Evolutionary conservation across 148 eudicot species (phyloP), one percentile per base, ranked within the genome.

Genomic region (Arctostaphylos glauca): DNA sequence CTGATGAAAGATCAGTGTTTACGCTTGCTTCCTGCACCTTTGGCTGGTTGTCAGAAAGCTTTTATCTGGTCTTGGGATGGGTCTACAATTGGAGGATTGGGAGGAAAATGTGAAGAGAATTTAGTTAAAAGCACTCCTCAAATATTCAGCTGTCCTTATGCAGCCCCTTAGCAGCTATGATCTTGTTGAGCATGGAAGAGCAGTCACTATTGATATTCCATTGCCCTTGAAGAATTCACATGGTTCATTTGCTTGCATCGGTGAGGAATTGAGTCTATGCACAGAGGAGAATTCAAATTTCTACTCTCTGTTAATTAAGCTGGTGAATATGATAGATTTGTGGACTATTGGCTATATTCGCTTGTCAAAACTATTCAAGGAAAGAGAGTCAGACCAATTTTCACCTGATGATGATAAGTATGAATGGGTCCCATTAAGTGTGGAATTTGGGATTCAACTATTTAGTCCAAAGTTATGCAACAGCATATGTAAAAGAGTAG

Each of bases 21-120:
- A n/a, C n/a, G n/a, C n/a, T n/a, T n/a, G n/a, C n/a, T n/a, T n/a
- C n/a, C n/a, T n/a, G n/a, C n/a, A n/a, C n/a, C n/a, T n/a, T 82
- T 96, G 87, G 95, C 95, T 82, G 97, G 99, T 79, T 96, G 99
- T 83, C 94, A 93, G 88, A 96, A 96, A 85, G 99, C 99, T 59
- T 88, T 94, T 74, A 74, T 96, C 79, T 96, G 98, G 97, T 96
- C 99, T 74, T 96, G 99, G 99, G 99, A 96, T 90, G 97, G 95
- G 78, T 90, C 99, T 77, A 85, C 92, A 3, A 67, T 93, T 89
- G 99, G 98, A 77, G 99, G 99, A 47, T 83, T 96, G 87, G 99
- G 99, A 76, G 95, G 97, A 66, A 96, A 92, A 79, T 89, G 89
- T 80, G 95, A 93, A 88, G 99, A 98, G 50, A 94, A 89, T 86